phyloP scores from a whole-genome alignment of 345 rosid genomes.

The Mangifera indica region DNA sequence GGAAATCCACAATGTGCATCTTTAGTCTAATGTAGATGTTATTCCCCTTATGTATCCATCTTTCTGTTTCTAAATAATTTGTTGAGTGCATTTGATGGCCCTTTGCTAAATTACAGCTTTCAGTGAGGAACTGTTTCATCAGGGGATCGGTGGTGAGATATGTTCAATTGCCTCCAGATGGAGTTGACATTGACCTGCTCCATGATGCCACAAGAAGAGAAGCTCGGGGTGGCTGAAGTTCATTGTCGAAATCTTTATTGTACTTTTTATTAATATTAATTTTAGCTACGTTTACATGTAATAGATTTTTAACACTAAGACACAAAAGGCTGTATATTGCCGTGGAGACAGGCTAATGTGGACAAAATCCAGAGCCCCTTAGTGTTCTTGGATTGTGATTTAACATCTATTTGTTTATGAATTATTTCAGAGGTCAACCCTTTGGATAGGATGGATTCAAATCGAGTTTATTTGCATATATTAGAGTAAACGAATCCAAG shows the following conservation, averaged over 20 bases:
- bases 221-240: slow-evolving; percentile 85
- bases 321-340: slow-evolving; percentile 10
- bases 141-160: slow-evolving; percentile 98
- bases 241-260: background rate
- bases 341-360: background rate
- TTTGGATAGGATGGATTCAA: no score
- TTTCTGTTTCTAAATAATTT: background rate
- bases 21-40: background rate
- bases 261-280: slow-evolving; percentile 18
- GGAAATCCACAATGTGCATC: background rate
- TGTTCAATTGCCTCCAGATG: slow-evolving; percentile 93
- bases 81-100: slow-evolving; percentile 11
- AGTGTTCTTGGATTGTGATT: background rate
- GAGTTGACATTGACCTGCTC: slow-evolving; percentile 92
- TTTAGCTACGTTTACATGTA: slow-evolving; percentile 18
- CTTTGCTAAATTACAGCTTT: slow-evolving; percentile 60
- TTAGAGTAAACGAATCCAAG: no score
- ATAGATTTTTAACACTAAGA: slow-evolving; percentile 24
- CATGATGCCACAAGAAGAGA: slow-evolving; percentile 99
- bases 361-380: background rate
- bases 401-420: background rate
- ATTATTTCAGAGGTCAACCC: background rate
- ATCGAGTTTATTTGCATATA: no score
- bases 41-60: background rate
- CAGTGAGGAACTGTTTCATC: slow-evolving; percentile 97